A percentile compares a stretch with the other conserved stretches of the same genome.
phyloP scores from a whole-genome alignment of 768 basidiomycete species.

The Pleurotus tuoliensis region DNA sequence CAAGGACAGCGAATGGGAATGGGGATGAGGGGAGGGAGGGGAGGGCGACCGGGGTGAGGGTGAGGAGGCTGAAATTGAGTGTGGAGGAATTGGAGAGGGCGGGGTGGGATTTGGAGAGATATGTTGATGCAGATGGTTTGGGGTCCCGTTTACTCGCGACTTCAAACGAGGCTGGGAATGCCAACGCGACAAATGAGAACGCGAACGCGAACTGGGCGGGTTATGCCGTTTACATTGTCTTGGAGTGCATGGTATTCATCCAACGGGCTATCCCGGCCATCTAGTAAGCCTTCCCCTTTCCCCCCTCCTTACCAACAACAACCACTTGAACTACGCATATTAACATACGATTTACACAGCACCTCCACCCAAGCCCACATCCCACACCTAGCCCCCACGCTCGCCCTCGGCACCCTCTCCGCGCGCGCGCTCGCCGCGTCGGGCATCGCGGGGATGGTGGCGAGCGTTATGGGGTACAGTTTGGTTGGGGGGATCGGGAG shows the following conservation, averaged over 20 bases:
- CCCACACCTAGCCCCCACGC: background rate
- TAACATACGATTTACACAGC: background rate
- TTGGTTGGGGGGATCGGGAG: background rate
- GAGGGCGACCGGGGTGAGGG: too few species aligned
- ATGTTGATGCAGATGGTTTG: background rate
- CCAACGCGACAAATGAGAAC: too few species aligned
- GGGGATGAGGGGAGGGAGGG: too few species aligned
- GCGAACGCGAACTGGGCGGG: too few species aligned
- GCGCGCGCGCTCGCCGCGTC: slow-evolving; percentile 6
- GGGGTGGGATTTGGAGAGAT: slow-evolving; percentile 1
- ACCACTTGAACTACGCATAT: background rate
- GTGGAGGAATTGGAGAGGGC: background rate
- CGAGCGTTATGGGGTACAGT: slow-evolving; percentile 10
- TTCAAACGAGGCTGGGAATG: too few species aligned
- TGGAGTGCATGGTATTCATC: too few species aligned
- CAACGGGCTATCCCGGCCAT: too few species aligned
- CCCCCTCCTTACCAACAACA: background rate
- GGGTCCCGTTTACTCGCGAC: too few species aligned
- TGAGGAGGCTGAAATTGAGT: background rate
- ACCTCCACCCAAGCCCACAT: slow-evolving; percentile 5
- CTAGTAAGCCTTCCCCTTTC: background rate
- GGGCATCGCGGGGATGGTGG: slow-evolving; percentile 1
- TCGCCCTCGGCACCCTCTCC: slow-evolving; percentile 9
- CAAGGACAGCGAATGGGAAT: too few species aligned
- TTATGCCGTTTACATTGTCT: background rate